Base-by-base conservation (phyloP, 2,329 filamentous ascomycete species). In the Paramyrothecium roridum region DNA sequence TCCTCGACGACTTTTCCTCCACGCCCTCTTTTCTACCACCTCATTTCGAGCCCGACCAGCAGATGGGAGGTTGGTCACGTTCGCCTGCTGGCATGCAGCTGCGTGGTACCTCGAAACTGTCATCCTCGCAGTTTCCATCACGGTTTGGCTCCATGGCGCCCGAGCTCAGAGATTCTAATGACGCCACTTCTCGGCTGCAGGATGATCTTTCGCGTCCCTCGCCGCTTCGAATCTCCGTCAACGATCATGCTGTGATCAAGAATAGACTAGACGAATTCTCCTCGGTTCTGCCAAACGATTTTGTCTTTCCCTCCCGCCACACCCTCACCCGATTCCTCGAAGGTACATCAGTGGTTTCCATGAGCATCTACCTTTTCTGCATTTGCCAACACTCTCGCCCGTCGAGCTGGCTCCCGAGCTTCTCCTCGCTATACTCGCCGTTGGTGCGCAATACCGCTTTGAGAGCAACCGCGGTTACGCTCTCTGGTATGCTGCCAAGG, bases 241-340 rank as follows among this genome's bases (percentile, higher is more conserved):
- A 73, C 55, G 83, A 85, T 59, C 80, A 85, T 62, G 76, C 73
- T 4, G 71, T 77, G 12, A 84, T 87, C 54, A 81, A 82, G 63
- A 81, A 76, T 54, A 78, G 82, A n/a, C 69, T 88, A 0, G 78
- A 83, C 20, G 83, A 86, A 57, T 88, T 87, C 59, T 82, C 82
- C 1, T 75, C 79, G 1, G 80, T 86, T 4, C 68, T 88, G 21
- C 82, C 85, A 0, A 75, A 72, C 52, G 83, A 85, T 61, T 90
- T 90, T 60, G 79, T 84, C 3, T 82, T 90, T 51, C 87, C 88
- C 1, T 89, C 87, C 4, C 80, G 87, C 3, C 81, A 89, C 60
- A 88, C 88, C 0, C 67, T 90, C 26, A 86, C 84, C 3, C 75
- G 88, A 34, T 90, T 90, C 58, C 70, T 90, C 33, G 86, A 88